phyloP scores from a whole-genome alignment of 1,284 basidiomycete species.

The Boletus mariae region DNA sequence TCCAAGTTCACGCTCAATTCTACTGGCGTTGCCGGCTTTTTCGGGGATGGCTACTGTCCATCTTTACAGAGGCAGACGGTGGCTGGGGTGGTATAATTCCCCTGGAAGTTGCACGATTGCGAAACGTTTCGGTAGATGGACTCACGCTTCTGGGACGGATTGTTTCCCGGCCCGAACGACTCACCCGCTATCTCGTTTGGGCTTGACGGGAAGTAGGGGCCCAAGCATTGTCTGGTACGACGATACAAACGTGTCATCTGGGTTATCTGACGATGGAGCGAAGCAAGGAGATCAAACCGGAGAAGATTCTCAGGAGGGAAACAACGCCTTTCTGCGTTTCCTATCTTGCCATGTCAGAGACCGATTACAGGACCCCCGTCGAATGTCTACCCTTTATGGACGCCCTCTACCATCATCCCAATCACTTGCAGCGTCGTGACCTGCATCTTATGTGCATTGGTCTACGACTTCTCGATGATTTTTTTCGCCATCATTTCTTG shows the following conservation, averaged over 20 bases:
- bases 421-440: constrained; percentile 12
- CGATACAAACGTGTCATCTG: not conserved
- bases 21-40: constrained; percentile 27
- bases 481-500: constrained; percentile 30
- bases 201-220: constrained; percentile 22
- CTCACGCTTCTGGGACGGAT: constrained; percentile 3
- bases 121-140: constrained; percentile 26
- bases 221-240: not conserved
- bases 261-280: not conserved
- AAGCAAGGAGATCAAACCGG: not conserved
- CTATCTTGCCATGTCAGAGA: not conserved
- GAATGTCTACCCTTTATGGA: not conserved
- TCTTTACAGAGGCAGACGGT: constrained; percentile 21
- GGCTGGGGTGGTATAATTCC: not conserved
- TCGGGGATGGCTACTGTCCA: constrained; percentile 33
- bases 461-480: constrained; percentile 22
- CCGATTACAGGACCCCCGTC: constrained; percentile 4
- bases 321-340: not conserved
- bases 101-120: not conserved
- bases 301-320: not conserved
- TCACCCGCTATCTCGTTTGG: constrained; percentile 21
- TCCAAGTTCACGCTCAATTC: constrained; percentile 22
- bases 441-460: not conserved
- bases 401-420: not conserved
- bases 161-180: constrained; percentile 19